These are phyloP conservation scores for Castanopsis chinensis DNA, from an alignment of 306 rosid genomes.

Conservation along the genomic window DNA sequence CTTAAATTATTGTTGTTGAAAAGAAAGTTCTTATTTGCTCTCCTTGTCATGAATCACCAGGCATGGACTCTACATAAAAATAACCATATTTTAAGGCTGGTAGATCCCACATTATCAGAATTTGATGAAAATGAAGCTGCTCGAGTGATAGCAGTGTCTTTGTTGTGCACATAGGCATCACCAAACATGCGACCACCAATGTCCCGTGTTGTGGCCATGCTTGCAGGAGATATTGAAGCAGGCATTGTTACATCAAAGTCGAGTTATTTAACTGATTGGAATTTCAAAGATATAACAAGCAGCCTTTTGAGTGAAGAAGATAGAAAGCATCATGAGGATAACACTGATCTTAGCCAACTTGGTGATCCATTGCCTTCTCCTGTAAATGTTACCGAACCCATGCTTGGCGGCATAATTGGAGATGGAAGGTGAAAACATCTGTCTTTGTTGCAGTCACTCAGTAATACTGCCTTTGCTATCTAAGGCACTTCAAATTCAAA, in stretches of 20 bases:
- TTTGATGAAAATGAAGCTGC: slow-evolving; percentile 44
- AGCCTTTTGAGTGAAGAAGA: slow-evolving; percentile 16
- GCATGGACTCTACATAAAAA: slow-evolving; percentile 64
- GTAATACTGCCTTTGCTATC: too few species aligned
- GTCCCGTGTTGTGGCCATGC: slow-evolving; percentile 76
- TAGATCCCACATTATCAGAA: slow-evolving; percentile 40
- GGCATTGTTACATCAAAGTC: slow-evolving; percentile 43
- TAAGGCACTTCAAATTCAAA: too few species aligned
- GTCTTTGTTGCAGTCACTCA: too few species aligned
- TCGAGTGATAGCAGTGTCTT: slow-evolving; percentile 48
- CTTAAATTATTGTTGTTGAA: too few species aligned
- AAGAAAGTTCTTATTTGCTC: too few species aligned
- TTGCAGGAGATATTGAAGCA: slow-evolving; percentile 60
- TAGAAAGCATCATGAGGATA: slow-evolving; percentile 16
- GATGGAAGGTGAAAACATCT: too few species aligned
- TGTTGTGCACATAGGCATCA: slow-evolving; percentile 63
- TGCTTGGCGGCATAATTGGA: too few species aligned
- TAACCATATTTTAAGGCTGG: slow-evolving; percentile 34
- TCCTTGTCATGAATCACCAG: slow-evolving; percentile 14
- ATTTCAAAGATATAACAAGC: slow-evolving; percentile 38
- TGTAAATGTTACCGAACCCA: background rate
- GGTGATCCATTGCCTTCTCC: slow-evolving; percentile 30
- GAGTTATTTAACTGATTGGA: slow-evolving; percentile 64
- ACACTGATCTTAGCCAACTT: slow-evolving; percentile 27
- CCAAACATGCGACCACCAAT: slow-evolving; percentile 55